These are phyloP conservation scores for Pseudocercospora pini-densiflorae DNA, from an alignment of 2,329 filamentous ascomycete species.

Conservation along the genomic window DNA sequence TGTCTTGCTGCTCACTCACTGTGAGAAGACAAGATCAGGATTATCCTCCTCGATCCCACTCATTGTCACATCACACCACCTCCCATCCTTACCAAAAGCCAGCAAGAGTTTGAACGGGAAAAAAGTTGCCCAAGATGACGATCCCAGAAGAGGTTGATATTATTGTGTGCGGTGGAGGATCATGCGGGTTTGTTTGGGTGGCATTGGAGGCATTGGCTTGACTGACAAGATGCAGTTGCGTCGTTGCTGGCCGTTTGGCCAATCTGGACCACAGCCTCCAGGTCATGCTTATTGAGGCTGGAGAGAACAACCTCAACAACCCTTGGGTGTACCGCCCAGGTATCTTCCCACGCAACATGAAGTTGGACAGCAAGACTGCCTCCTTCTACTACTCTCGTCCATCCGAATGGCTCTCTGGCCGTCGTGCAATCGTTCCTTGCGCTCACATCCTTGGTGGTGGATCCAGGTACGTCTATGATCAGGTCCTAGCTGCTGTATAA, in stretches of 20 bases:
- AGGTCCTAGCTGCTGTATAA: too few relatives aligned
- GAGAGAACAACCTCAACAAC: constrained; percentile 76
- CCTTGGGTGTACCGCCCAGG: constrained; percentile 75
- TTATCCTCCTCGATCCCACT: constrained; percentile 21
- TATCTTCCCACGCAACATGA: constrained; percentile 78
- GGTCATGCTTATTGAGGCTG: constrained; percentile 72
- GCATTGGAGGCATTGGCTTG: constrained; percentile 5
- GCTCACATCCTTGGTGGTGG: constrained; percentile 68
- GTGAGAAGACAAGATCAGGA: constrained; percentile 18
- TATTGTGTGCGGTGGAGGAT: constrained; percentile 77
- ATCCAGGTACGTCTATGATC: constrained; percentile 48
- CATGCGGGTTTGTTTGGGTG: constrained; percentile 58
- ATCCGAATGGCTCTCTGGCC: constrained; percentile 72
- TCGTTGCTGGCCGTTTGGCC: constrained; percentile 63
- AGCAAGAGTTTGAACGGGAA: constrained; percentile 16
- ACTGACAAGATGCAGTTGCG: constrained; percentile 47
- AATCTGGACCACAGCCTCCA: constrained; percentile 76
- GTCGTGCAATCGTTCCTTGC: constrained; percentile 74
- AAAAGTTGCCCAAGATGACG: constrained; percentile 51
- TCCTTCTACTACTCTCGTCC: constrained; percentile 80
- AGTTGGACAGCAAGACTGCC: constrained; percentile 78
- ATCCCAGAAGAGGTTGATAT: constrained; percentile 81
- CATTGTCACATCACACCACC: constrained; percentile 2
- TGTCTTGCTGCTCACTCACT: constrained; percentile 17
- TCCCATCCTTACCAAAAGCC: constrained; percentile 1